These are phyloP conservation scores for Dioscorea cayenensis DNA, from an alignment of 116 monocot species.

Conservation along the genomic window DNA sequence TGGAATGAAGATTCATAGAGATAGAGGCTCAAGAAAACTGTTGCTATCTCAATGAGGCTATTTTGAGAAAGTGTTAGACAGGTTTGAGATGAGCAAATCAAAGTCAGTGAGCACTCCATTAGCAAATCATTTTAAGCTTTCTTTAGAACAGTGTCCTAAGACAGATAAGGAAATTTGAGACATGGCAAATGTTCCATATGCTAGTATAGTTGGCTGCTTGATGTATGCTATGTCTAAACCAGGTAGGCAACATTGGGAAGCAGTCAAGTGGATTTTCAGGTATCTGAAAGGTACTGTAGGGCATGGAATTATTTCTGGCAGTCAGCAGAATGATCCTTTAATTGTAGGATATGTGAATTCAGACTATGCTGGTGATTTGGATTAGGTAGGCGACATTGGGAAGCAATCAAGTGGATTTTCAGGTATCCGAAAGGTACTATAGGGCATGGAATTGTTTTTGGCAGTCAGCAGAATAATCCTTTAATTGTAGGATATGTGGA, in stretches of 20 bases:
- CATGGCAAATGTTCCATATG: neutral
- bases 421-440: neutral
- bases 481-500: slow-evolving; percentile 3
- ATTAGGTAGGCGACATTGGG: slow-evolving; percentile 9
- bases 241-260: too few species aligned
- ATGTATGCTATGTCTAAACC: neutral
- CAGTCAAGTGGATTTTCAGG: too few species aligned
- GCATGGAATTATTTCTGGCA: too few species aligned
- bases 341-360: too few species aligned
- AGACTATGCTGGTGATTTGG: too few species aligned
- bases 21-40: slow-evolving; percentile 11
- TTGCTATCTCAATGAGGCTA: slow-evolving; percentile 17
- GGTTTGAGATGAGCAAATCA: slow-evolving; percentile 17
- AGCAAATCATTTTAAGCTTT: slow-evolving; percentile 11
- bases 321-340: too few species aligned
- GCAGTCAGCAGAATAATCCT: neutral
- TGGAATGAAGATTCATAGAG: neutral
- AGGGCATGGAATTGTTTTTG: slow-evolving; percentile 21
- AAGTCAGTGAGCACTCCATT: slow-evolving; percentile 6
- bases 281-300: too few species aligned
- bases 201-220: neutral
- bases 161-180: slow-evolving; percentile 3
- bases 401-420: neutral
- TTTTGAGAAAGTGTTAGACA: neutral
- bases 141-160: neutral